Percentiles rank a stretch among this genome's conserved stretches.
phyloP scores from a whole-genome alignment of 2,329 filamentous ascomycete species.

The Aspergillus unguis region DNA sequence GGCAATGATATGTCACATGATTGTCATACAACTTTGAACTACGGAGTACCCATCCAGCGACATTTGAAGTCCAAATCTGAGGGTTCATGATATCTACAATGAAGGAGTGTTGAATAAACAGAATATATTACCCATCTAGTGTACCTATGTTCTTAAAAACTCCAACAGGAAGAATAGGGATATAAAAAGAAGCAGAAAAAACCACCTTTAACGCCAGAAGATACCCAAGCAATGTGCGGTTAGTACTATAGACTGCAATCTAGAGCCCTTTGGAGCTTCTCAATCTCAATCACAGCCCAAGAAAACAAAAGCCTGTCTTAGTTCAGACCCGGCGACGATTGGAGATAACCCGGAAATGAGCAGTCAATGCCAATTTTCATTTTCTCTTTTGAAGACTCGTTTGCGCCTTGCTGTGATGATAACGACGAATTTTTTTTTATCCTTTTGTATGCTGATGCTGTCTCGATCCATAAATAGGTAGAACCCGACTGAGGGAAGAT shows the following conservation, averaged over 20 bases:
- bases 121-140: background rate
- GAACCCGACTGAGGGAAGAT: conserved; percentile 10
- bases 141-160: conserved; percentile 1
- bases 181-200: background rate
- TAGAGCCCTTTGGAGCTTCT: background rate
- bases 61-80: background rate
- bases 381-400: conserved; percentile 9
- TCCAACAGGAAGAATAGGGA: background rate
- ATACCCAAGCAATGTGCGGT: background rate
- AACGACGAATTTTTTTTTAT: conserved; percentile 8
- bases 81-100: no score
- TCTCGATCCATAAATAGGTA: conserved; percentile 28
- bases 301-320: background rate
- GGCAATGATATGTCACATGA: conserved; percentile 17
- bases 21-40: background rate
- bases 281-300: background rate
- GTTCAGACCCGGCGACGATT: background rate
- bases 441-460: conserved; percentile 21
- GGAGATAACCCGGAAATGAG: background rate
- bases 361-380: conserved; percentile 13
- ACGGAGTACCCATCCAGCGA: no score
- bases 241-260: background rate
- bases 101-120: background rate
- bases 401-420: conserved; percentile 10
- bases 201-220: conserved; percentile 1